phyloP scores from a whole-genome alignment of 2,329 filamentous ascomycete species.

The Ceratocystis cubensis region DNA sequence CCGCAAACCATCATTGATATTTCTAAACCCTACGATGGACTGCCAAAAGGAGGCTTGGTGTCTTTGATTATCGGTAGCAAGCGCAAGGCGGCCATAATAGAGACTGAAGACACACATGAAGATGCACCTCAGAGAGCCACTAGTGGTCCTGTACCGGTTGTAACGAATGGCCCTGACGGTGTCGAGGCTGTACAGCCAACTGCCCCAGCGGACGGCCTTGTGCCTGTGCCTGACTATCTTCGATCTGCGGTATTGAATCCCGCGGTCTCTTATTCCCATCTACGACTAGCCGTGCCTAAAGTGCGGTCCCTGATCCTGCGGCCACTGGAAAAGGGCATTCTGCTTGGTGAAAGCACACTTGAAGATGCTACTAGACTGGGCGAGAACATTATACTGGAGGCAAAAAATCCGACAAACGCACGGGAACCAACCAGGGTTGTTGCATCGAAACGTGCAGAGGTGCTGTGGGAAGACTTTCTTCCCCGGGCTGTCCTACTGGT shows the following conservation, averaged over 20 bases:
- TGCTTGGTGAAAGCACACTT: conserved; percentile 39
- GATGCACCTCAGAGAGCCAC: conserved; percentile 39
- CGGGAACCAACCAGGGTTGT: conserved; percentile 76
- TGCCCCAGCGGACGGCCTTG: conserved; percentile 45
- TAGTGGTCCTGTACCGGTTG: conserved; percentile 59
- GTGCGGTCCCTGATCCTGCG: conserved; percentile 71
- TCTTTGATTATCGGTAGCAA: conserved; percentile 87
- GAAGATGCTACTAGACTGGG: conserved; percentile 52
- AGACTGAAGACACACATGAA: conserved; percentile 64
- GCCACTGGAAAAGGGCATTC: conserved; percentile 56
- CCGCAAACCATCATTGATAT: conserved; percentile 79
- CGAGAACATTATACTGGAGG: conserved; percentile 72
- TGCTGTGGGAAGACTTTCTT: conserved; percentile 88
- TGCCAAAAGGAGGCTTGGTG: conserved; percentile 79
- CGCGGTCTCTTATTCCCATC: conserved; percentile 65
- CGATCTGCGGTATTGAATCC: conserved; percentile 80
- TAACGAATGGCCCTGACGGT: conserved; percentile 65
- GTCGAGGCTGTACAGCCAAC: conserved; percentile 61
- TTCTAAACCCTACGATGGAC: conserved; percentile 83
- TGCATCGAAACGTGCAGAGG: conserved; percentile 64
- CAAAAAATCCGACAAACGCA: conserved; percentile 64
- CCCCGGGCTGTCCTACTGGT: conserved; percentile 78
- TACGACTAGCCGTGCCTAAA: conserved; percentile 77
- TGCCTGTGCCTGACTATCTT: conserved; percentile 67
- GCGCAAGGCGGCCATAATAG: conserved; percentile 57